Base-by-base conservation (phyloP, 2,329 filamentous ascomycete genomes). In the Trichoderma simmonsii region DNA sequence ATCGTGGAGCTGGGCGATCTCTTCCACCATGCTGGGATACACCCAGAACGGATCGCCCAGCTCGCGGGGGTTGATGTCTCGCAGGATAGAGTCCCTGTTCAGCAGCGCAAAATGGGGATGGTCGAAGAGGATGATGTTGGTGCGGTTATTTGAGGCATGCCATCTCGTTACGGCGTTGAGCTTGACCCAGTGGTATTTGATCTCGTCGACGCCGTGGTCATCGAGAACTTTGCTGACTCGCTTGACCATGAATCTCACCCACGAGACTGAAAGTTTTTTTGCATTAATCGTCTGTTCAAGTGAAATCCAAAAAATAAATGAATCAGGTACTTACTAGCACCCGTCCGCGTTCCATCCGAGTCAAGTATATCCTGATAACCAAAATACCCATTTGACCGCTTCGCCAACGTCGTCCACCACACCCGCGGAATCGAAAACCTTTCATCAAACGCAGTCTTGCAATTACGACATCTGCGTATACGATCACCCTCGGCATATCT, bases 311-410 rank as follows among this genome's bases (percentile, higher is more conserved):
- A 15, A 12, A 34, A 26, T 2, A 4, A 34, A 18, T 15, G 36
- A 26, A 14, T 6, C 9, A 48, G 21, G 15, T 34, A 72, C 71
- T 30, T 15, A 72, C 71, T 54, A 2, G 36, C 48, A 1, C 65
- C 71, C 18, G 48, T 62, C 21, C 71, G 57, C 15, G 3, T 32
- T 5, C 71, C 65, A 34, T 34, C 21, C 1, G 75, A 62, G 30
- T 74, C 70, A 6, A 73, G 56, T 11, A 73, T 15, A 34, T 73
- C 70, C 21, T 79, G 77, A 61, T 77, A 79, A 0, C 82, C 82
- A 73, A 84, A 82, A 36, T 82, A 82, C 0, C 82, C 82, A n/a
- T 83, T 84, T 2, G 81, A 78, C 43, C 78, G 78, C 15, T 74
- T 74, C 56, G 76, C 78, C 43, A 79, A 77, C 6, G 76, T 73